Evolutionary conservation across 2,329 filamentous ascomycete species (phyloP).

Genomic region (Fusarium marasasianum): DNA sequence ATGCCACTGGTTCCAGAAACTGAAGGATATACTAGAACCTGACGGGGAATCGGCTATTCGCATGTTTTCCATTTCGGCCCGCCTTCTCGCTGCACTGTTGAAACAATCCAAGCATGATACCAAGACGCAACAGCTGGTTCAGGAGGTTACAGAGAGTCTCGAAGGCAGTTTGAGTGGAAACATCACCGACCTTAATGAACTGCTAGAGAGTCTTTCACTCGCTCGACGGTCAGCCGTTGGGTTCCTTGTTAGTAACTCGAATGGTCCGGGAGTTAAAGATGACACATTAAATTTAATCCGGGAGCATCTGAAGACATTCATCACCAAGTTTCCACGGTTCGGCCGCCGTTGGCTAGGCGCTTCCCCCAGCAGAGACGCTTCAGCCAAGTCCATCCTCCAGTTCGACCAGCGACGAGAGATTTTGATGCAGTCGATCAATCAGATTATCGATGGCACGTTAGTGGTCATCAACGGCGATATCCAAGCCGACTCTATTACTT

Average conservation of each 20-base stretch:
- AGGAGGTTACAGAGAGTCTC: conserved; percentile 62
- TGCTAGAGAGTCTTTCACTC: conserved; percentile 65
- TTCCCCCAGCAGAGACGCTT: conserved; percentile 59
- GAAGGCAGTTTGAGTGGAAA: conserved; percentile 69
- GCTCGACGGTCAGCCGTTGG: conserved; percentile 65
- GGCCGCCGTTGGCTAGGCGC: conserved; percentile 70
- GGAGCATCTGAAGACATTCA: conserved; percentile 62
- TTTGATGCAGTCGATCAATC: conserved; percentile 61
- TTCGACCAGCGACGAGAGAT: conserved; percentile 69
- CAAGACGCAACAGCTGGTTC: conserved; percentile 54
- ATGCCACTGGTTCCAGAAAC: conserved; percentile 62
- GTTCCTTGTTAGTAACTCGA: conserved; percentile 51
- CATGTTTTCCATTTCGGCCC: conserved; percentile 63
- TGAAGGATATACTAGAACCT: conserved; percentile 52
- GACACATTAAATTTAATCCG: conserved; percentile 36
- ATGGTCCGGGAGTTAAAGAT: conserved; percentile 17
- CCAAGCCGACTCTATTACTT: conserved; percentile 57
- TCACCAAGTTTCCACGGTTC: conserved; percentile 69
- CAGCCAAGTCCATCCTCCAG: conserved; percentile 66
- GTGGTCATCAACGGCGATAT: conserved; percentile 64
- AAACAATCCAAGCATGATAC: conserved; percentile 53
- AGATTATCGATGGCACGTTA: conserved; percentile 68
- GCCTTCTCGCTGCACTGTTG: conserved; percentile 64
- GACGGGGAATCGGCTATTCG: conserved; percentile 58
- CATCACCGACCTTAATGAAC: conserved; percentile 66